Evolutionary conservation across 805 yeast genomes (phyloP), one percentile per base, ranked within the genome.

Genomic region (Yarrowia deformans): DNA sequence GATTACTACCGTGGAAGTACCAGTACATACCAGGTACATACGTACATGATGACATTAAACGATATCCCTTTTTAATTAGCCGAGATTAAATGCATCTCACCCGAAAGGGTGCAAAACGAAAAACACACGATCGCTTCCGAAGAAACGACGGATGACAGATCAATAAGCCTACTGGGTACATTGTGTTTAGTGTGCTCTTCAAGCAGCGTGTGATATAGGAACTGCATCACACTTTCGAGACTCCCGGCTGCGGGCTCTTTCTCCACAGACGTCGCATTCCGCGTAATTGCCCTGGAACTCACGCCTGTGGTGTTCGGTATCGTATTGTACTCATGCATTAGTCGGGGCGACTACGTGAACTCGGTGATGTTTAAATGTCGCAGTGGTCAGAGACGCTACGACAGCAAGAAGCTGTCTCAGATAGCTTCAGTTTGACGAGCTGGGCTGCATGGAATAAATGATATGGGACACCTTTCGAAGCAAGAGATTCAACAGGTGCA

Each of bases 211-310:
- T 23, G 29, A 23, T 23, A 4, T 23, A 4, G 29, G 29, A 4
- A 4, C 29, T 4, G 29, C 2, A 23, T 23, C 29, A 23, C 29
- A n/a, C n/a, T n/a, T n/a, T n/a, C n/a, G n/a, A n/a, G n/a, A n/a
- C n/a, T n/a, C n/a, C n/a, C n/a, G n/a, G n/a, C n/a, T n/a, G n/a
- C n/a, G 29, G 29, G 29, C 29, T 23, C 29, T 23, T 23, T 23
- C 29, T 23, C 29, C 29, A 23, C 4, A 23, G 29, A 23, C 29
- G 29, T 23, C 29, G 29, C 29, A 23, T 23, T 23, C 4, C 29
- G 29, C 29, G 29, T 0, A n/a, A 19, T 49, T 49, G 55, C 55
- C 55, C 55, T 49, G 37, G 32, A 49, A 49, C 55, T 49, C 54
- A 19, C 10, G 7, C n/a, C 5, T 13, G 35, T 23, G 29, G 3